Evolutionary conservation across 2,329 filamentous ascomycete species (phyloP).

Genomic region (Monosporascus sp.): DNA sequence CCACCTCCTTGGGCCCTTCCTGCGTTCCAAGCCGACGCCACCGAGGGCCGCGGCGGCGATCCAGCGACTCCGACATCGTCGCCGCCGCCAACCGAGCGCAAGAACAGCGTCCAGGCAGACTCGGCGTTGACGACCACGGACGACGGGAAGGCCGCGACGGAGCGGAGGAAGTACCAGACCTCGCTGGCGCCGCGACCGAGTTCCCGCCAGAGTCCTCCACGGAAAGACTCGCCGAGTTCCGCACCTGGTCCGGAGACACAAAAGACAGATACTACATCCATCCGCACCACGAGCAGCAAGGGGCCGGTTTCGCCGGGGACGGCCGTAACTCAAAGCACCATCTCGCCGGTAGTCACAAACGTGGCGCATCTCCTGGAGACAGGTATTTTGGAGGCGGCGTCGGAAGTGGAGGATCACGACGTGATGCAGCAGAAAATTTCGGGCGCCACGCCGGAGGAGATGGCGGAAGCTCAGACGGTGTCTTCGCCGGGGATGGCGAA

Average conservation of each 20-base stretch:
- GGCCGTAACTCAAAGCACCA: not conserved
- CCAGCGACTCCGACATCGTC: constrained; percentile 5
- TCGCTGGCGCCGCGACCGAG: constrained; percentile 2
- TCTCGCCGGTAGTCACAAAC: not conserved
- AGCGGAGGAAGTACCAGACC: constrained; percentile 15
- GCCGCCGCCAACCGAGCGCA: constrained; percentile 5
- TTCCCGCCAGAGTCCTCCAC: constrained; percentile 22
- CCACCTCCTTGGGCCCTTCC: not conserved
- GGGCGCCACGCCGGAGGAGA: not conserved
- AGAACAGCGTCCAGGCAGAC: not conserved
- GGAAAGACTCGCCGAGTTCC: constrained; percentile 21
- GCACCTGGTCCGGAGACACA: constrained; percentile 17
- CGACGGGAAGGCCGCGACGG: constrained; percentile 16
- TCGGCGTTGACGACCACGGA: not conserved
- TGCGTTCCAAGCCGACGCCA: not conserved
- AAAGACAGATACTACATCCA: constrained; percentile 20
- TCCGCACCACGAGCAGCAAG: constrained; percentile 5
- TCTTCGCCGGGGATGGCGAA: no score
- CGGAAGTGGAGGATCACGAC: not conserved
- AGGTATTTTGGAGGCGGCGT: not conserved
- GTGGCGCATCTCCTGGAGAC: not conserved
- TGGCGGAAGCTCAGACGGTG: not conserved
- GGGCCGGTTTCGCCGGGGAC: not conserved
- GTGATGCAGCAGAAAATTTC: not conserved
- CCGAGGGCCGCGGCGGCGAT: constrained; percentile 2